Conservation (phyloP, 495 filamentous ascomycete genomes). For the Parathielavia appendiculata region DNA sequence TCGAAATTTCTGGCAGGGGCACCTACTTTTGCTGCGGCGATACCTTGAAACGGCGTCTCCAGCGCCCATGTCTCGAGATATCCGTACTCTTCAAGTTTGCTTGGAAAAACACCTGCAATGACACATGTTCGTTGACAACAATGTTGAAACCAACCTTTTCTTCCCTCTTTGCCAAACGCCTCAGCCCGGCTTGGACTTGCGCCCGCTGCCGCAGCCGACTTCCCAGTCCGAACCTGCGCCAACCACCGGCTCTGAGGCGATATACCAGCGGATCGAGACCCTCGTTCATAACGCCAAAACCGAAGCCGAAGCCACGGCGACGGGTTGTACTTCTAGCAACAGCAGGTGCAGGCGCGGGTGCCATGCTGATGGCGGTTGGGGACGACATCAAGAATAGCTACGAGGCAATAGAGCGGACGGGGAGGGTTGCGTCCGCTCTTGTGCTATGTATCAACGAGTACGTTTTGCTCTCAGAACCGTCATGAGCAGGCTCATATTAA, state of each 20-base stretch:
- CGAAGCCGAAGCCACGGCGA: slow-evolving; percentile 17
- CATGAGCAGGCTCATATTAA: slow-evolving; percentile 7
- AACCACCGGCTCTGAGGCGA: slow-evolving; percentile 25
- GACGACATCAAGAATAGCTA: slow-evolving; percentile 71
- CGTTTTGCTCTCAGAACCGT: slow-evolving; percentile 30
- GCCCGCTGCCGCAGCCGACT: slow-evolving; percentile 39
- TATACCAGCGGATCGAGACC: slow-evolving; percentile 29
- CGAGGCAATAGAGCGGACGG: slow-evolving; percentile 67
- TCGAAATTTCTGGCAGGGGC: slow-evolving; percentile 12
- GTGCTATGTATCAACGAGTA: slow-evolving; percentile 88
- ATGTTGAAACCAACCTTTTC: slow-evolving; percentile 25
- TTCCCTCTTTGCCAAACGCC: slow-evolving; percentile 19
- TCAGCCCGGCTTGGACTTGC: slow-evolving; percentile 36
- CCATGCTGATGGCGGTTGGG: slow-evolving; percentile 59
- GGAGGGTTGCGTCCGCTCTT: slow-evolving; percentile 71
- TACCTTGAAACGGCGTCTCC: not conserved
- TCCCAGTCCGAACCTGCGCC: slow-evolving; percentile 16
- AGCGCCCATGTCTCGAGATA: not conserved
- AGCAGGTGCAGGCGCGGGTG: slow-evolving; percentile 48
- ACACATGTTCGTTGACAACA: not conserved
- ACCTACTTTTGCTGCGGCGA: not conserved
- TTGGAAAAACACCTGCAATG: not conserved
- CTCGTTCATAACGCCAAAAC: not conserved
- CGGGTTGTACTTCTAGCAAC: slow-evolving; percentile 29
- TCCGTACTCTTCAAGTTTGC: not conserved